These are phyloP conservation scores for Globisporangium middletonii DNA, from an alignment of 352 stramenopile species.

Conservation along the genomic window DNA sequence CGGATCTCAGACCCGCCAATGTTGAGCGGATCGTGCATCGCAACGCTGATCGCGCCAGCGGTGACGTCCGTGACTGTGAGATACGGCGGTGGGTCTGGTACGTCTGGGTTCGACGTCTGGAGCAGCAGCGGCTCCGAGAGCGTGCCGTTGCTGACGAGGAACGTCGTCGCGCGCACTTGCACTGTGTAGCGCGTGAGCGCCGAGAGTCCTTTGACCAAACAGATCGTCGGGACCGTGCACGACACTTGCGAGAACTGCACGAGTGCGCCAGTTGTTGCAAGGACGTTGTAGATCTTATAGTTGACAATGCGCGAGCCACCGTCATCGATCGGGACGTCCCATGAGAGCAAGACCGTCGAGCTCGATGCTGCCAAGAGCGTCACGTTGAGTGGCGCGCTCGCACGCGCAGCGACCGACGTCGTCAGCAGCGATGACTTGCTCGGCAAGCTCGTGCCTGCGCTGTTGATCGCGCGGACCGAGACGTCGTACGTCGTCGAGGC, in stretches of 20 bases:
- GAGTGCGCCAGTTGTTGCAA: neutral
- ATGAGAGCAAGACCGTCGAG: conserved; percentile 35
- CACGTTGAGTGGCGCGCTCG: conserved; percentile 27
- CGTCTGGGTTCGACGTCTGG: conserved; percentile 28
- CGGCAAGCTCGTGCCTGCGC: conserved; percentile 13
- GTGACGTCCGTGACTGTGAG: conserved; percentile 26
- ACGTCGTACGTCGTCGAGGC: conserved; percentile 44
- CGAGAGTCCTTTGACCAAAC: conserved; percentile 27
- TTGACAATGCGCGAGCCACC: conserved; percentile 37
- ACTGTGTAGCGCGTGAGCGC: conserved; percentile 40
- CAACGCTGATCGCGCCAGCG: conserved; percentile 45
- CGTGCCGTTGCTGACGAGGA: conserved; percentile 19
- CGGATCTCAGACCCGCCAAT: conserved; percentile 38
- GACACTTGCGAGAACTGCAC: conserved; percentile 18
- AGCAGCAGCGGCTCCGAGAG: conserved; percentile 21
- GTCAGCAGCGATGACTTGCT: conserved; percentile 21
- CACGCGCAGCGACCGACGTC: conserved; percentile 16
- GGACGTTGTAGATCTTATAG: conserved; percentile 44
- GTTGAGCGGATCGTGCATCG: conserved; percentile 46
- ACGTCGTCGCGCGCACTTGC: conserved; percentile 27
- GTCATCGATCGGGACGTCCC: conserved; percentile 37
- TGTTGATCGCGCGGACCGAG: conserved; percentile 28
- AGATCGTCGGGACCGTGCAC: conserved; percentile 28
- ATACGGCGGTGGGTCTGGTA: conserved; percentile 31
- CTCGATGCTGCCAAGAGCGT: conserved; percentile 26